Conservation (phyloP, 495 filamentous ascomycete species). For the Trichoderma gamsii region DNA sequence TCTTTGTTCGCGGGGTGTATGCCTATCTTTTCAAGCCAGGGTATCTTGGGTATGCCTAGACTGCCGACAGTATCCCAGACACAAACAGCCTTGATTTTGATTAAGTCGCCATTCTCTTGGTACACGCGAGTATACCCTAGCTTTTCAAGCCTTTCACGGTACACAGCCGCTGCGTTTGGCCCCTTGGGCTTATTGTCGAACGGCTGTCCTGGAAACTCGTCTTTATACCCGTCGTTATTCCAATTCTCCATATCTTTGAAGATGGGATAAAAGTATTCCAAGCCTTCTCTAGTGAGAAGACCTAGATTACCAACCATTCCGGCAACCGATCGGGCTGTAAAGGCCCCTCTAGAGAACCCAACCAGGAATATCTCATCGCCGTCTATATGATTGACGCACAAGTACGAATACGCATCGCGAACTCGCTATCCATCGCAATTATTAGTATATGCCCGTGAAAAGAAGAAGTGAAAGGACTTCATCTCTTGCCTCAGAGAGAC, state of each 20-base stretch:
- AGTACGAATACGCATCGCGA: slow-evolving; percentile 59
- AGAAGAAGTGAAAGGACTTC: slow-evolving; percentile 10
- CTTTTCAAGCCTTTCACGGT: slow-evolving; percentile 32
- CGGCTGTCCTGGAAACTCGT: slow-evolving; percentile 50
- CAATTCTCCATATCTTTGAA: slow-evolving; percentile 58
- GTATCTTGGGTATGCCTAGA: slow-evolving; percentile 44
- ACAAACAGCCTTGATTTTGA: slow-evolving; percentile 46
- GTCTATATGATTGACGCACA: slow-evolving; percentile 59
- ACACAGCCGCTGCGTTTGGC: slow-evolving; percentile 27
- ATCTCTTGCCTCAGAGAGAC: slow-evolving; percentile 38
- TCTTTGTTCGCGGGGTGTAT: slow-evolving; percentile 46
- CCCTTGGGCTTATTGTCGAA: slow-evolving; percentile 54
- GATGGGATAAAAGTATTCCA: slow-evolving; percentile 58
- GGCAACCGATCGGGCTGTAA: slow-evolving; percentile 59
- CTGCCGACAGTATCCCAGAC: slow-evolving; percentile 60
- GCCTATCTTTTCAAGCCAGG: slow-evolving; percentile 33
- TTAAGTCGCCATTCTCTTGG: slow-evolving; percentile 31
- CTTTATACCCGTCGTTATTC: slow-evolving; percentile 44
- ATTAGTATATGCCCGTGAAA: neutral
- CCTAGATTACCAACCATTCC: slow-evolving; percentile 57
- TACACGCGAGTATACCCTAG: slow-evolving; percentile 34
- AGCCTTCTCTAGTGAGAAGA: slow-evolving; percentile 56
- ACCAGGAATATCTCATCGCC: slow-evolving; percentile 66
- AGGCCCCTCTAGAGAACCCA: slow-evolving; percentile 71
- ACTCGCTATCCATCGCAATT: slow-evolving; percentile 43